These are phyloP conservation scores for Colletotrichum plurivorum DNA, from an alignment of 2,329 filamentous ascomycete genomes.

Conservation along the genomic window DNA sequence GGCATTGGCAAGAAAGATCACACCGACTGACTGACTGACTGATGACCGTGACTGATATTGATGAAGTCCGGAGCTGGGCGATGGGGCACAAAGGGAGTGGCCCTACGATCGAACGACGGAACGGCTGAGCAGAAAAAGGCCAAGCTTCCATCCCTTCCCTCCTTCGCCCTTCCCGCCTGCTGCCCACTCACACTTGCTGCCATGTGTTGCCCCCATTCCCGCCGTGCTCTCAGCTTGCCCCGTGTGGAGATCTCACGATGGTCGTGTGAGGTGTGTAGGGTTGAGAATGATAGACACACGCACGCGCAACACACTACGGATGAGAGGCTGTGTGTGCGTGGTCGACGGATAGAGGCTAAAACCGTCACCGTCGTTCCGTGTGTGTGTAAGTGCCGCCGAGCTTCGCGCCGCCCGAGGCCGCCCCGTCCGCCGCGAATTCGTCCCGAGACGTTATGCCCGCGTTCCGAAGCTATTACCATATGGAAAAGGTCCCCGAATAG, in stretches of 20 bases:
- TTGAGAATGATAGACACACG: not conserved
- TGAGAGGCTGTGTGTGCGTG: not conserved
- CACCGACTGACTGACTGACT: not conserved
- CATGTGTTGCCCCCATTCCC: not conserved
- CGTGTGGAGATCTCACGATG: not conserved
- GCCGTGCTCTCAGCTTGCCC: slow-evolving; percentile 8
- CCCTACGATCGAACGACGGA: slow-evolving; percentile 14
- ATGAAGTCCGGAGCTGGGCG: not conserved
- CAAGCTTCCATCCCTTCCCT: slow-evolving; percentile 30
- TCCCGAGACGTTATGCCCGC: slow-evolving; percentile 13
- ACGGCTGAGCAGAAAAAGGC: slow-evolving; percentile 6
- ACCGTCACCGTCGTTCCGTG: not conserved
- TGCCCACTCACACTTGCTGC: slow-evolving; percentile 14
- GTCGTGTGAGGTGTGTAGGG: too few relatives aligned
- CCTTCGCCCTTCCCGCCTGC: slow-evolving; percentile 25
- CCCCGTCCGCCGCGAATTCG: slow-evolving; percentile 6
- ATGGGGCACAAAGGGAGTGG: slow-evolving; percentile 23
- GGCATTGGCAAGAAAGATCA: slow-evolving; percentile 1
- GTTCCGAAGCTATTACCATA: slow-evolving; percentile 14
- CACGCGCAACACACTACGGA: too few relatives aligned
- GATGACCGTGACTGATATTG: not conserved
- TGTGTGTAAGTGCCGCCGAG: slow-evolving; percentile 5
- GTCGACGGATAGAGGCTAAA: not conserved
- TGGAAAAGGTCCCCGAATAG: slow-evolving; percentile 22
- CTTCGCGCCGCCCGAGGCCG: slow-evolving; percentile 7